Evolutionary conservation across 257 asterid genomes (phyloP).

Genomic region (Primulina eburnea): DNA sequence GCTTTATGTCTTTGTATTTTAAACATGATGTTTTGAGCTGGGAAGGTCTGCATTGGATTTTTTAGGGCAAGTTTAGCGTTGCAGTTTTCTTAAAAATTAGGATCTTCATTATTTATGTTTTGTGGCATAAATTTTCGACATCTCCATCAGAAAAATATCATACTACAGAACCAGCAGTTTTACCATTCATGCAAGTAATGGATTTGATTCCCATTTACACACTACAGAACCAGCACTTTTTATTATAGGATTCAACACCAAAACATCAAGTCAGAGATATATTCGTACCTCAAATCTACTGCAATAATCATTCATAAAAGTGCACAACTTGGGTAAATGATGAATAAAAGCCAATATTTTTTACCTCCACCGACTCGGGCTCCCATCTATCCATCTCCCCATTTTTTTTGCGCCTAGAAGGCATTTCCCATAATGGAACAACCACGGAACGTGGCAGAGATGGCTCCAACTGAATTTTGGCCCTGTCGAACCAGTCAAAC

Average conservation of each 20-base stretch:
- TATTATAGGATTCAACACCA: conserved; percentile 9
- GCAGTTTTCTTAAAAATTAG: neutral
- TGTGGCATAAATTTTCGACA: neutral
- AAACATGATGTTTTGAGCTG: no score
- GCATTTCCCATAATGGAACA: conserved; percentile 89
- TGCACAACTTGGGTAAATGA: conserved; percentile 4
- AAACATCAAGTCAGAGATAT: conserved; percentile 18
- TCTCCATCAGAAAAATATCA: no score
- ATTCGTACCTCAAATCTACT: neutral
- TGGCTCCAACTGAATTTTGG: conserved; percentile 66
- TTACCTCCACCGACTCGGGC: conserved; percentile 86
- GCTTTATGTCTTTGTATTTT: no score
- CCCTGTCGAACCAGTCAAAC: conserved; percentile 94
- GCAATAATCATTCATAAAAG: neutral
- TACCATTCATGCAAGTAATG: conserved; percentile 1
- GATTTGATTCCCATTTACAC: neutral
- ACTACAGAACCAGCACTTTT: conserved; percentile 4
- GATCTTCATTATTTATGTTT: neutral
- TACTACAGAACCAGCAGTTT: conserved; percentile 7
- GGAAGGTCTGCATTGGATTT: no score
- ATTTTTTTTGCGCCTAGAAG: conserved; percentile 60
- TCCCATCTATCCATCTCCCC: conserved; percentile 58
- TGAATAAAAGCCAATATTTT: conserved; percentile 21
- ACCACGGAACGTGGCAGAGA: conserved; percentile 73
- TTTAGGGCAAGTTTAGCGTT: no score